A percentile compares a stretch with the other conserved stretches of the same genome.
Evolutionary conservation across 108 stramenopile genomes (phyloP).

Genomic region (Conticribra weissflogii): DNA sequence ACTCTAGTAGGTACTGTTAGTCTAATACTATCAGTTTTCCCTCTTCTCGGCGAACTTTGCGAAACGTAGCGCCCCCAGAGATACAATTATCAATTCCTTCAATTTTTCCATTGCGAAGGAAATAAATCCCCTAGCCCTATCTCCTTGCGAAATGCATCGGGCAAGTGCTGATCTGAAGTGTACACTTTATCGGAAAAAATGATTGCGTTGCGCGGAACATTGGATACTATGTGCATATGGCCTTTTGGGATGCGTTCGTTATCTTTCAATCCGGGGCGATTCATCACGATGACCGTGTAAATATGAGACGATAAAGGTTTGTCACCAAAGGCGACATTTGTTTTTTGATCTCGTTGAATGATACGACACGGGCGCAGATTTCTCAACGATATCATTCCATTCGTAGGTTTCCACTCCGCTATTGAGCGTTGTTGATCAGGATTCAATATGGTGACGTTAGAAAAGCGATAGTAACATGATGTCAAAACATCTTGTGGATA

Average conservation of each 20-base stretch:
- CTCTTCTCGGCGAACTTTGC: no score
- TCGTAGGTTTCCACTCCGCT: neutral
- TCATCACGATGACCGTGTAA: conserved; percentile 25
- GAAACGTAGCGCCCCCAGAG: no score
- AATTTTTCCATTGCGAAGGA: conserved; percentile 2
- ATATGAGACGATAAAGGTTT: neutral
- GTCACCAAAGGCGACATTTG: neutral
- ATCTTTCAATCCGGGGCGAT: conserved; percentile 37
- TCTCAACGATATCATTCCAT: neutral
- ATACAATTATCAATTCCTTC: no score
- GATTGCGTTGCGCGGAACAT: conserved; percentile 54
- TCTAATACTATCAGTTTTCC: no score
- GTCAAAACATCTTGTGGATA: conserved; percentile 10
- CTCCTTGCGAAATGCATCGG: conserved; percentile 60
- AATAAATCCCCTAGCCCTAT: conserved; percentile 53
- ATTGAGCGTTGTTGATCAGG: neutral
- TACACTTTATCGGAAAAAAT: conserved; percentile 50
- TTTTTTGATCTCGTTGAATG: conserved; percentile 15
- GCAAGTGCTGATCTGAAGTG: conserved; percentile 51
- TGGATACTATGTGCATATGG: conserved; percentile 47
- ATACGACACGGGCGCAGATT: conserved; percentile 2
- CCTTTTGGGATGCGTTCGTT: conserved; percentile 43
- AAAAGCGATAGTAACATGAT: conserved; percentile 6
- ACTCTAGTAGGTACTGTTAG: no score
- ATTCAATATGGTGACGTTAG: neutral